Percentiles rank a stretch among this genome's conserved stretches.
phyloP scores from a whole-genome alignment of 2,329 filamentous ascomycete genomes.

The Lasiodiplodia sp. region DNA sequence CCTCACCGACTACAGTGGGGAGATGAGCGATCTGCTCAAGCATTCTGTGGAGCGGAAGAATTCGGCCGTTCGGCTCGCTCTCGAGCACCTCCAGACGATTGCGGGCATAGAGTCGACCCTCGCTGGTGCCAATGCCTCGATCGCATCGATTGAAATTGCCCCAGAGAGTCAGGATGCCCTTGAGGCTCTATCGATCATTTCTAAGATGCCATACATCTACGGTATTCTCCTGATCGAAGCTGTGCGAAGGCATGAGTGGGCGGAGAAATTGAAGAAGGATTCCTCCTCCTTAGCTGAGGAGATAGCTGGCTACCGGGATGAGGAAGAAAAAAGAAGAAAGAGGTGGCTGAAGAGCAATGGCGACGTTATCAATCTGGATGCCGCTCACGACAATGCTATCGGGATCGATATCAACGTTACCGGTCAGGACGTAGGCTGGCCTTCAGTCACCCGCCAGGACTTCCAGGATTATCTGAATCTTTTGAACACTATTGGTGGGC shows the following conservation, averaged over 20 bases:
- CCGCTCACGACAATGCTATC: slow-evolving; percentile 72
- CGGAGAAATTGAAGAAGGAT: slow-evolving; percentile 85
- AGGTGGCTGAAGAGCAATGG: slow-evolving; percentile 91
- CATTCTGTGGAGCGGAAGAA: slow-evolving; percentile 69
- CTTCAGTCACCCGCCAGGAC: slow-evolving; percentile 75
- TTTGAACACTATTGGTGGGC: slow-evolving; percentile 70
- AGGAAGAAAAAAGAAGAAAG: slow-evolving; percentile 85
- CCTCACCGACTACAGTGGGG: slow-evolving; percentile 63
- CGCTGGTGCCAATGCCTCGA: slow-evolving; percentile 73
- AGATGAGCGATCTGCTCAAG: slow-evolving; percentile 63
- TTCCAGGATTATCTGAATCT: slow-evolving; percentile 75
- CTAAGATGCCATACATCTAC: slow-evolving; percentile 87
- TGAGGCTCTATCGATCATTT: slow-evolving; percentile 79
- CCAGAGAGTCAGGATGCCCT: slow-evolving; percentile 82
- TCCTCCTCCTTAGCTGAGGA: slow-evolving; percentile 90
- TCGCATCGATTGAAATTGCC: slow-evolving; percentile 74
- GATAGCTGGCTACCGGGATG: slow-evolving; percentile 89
- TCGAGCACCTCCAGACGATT: slow-evolving; percentile 81
- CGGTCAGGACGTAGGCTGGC: slow-evolving; percentile 83
- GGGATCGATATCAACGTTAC: slow-evolving; percentile 86
- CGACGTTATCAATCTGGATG: slow-evolving; percentile 72
- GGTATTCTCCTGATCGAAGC: slow-evolving; percentile 88
- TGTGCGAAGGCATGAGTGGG: slow-evolving; percentile 87
- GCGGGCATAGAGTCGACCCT: slow-evolving; percentile 80
- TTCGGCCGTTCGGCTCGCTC: slow-evolving; percentile 67